Evolutionary conservation across 805 yeast genomes (phyloP), one percentile per base, ranked within the genome.

Genomic region (Candida glaebosa): DNA sequence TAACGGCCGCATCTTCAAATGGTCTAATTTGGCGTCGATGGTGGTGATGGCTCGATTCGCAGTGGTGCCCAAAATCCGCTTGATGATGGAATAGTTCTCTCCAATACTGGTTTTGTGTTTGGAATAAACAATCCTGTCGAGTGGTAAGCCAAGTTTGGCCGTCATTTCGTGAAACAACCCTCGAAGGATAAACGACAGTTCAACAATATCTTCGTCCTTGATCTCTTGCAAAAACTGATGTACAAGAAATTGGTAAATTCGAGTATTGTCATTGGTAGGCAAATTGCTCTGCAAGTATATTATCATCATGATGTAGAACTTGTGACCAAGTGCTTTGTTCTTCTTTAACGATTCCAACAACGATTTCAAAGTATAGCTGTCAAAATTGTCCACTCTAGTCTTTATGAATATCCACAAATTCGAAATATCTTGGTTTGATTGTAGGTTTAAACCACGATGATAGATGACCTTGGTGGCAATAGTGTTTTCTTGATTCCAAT

Each of bases 401-500:
- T 15, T 35, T 12, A 35, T 24, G 16, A 35, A 35, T 17, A 19
- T 35, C 38, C 38, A 35, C 7, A 22, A 20, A 35, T 34, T 17
- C 6, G 18, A 12, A 5, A 20, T 24, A 24, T 35, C 38, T 15
- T 35, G 30, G 12, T 35, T 24, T 5, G 18, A 22, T 16, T 24
- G 28, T 1, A 33, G 30, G 20, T 45, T 39, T 16, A 39, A 15
- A 5, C 48, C 47, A 17, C 39, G 44, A 43, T 50, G 54, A 19
- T 46, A 45, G 1, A 61, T 39, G 10, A 68, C 57, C 47, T 64
- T 61, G 33, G 60, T 63, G 19, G 55, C 49, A 12, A 67, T 42
- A 31, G 55, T 52, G 10, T 57, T 49, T 43, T 63, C 65, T 2
- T 43, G 28, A 33, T 44, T 35, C 75, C 75, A 69, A 18, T 49